Base-by-base conservation (phyloP, 1,284 basidiomycete genomes). In the Ceratobasidium papillatum region DNA sequence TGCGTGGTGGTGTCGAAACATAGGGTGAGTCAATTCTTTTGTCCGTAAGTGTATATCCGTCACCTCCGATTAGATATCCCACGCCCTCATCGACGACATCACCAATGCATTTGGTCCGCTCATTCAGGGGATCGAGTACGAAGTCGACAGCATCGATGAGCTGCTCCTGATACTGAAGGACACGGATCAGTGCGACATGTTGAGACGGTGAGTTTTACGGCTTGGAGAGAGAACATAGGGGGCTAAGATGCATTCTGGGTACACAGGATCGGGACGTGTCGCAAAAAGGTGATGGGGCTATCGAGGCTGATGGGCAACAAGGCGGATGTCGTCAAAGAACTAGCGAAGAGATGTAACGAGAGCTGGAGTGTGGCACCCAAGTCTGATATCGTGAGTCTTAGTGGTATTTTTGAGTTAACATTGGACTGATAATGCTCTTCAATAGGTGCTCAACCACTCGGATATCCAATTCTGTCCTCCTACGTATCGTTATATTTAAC, bases 1-100 rank as follows among this genome's bases (percentile, higher is more conserved):
- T n/a, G n/a, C n/a, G n/a, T n/a, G n/a, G n/a, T n/a, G n/a, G n/a
- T n/a, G n/a, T n/a, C n/a, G n/a, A n/a, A n/a, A n/a, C n/a, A n/a
- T n/a, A n/a, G n/a, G n/a, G n/a, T n/a, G n/a, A n/a, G n/a, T n/a
- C n/a, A n/a, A n/a, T n/a, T n/a, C n/a, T n/a, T n/a, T n/a, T n/a
- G n/a, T n/a, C n/a, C n/a, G n/a, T n/a, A 98, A 99, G 85, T 99
- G 99, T 84, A 99, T 99, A 83, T 94, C 90, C 77, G 98, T 99
- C 78, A 99, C 98, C 0, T 98, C 96, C 2, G 98, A 99, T 84
- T 99, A 98, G 98, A 99, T 99, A 79, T 99, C 96, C 14, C 99
- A 99, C 80, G 98, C 98, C 19, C 90, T 99, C 75, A 99, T 99
- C 81, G 98, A 99, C 84, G 98, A 99, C 84, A 99, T 99, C 81